Evolutionary conservation across 2,329 filamentous ascomycete species (phyloP).

Genomic region (Fusarium scirpi): DNA sequence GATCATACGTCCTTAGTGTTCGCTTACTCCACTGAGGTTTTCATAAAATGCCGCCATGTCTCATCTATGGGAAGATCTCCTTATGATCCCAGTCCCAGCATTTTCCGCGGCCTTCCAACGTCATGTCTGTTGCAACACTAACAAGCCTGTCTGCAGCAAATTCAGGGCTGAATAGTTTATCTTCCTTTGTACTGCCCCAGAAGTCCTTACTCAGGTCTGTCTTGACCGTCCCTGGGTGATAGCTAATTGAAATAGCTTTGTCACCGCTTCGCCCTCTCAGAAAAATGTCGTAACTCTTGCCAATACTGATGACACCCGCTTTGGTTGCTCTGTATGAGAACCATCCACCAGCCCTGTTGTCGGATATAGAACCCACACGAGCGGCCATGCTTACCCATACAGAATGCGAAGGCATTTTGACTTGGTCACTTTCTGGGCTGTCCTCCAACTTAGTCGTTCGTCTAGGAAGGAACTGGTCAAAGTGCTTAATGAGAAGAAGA

Average conservation of each 20-base stretch:
- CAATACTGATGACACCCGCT: constrained; percentile 77
- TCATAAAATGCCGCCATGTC: not conserved
- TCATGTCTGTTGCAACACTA: constrained; percentile 66
- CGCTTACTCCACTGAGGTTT: not conserved
- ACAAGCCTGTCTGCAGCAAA: constrained; percentile 74
- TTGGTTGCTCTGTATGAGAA: constrained; percentile 85
- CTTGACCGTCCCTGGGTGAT: constrained; percentile 86
- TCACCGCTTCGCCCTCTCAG: constrained; percentile 67
- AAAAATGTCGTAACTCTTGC: constrained; percentile 78
- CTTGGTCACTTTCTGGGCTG: constrained; percentile 28
- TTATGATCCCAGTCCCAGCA: constrained; percentile 78
- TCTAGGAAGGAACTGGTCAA: constrained; percentile 74
- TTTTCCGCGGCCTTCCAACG: constrained; percentile 66
- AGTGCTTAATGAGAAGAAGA: constrained; percentile 81
- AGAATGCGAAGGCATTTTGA: constrained; percentile 63
- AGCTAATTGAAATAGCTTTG: constrained; percentile 73
- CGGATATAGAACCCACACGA: constrained; percentile 78
- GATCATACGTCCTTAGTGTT: not conserved
- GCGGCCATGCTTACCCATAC: constrained; percentile 82
- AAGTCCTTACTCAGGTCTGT: constrained; percentile 79
- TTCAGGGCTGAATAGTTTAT: constrained; percentile 74
- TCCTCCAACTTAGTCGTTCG: constrained; percentile 59
- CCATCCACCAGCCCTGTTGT: constrained; percentile 83
- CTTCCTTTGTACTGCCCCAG: constrained; percentile 72
- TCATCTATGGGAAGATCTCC: constrained; percentile 55